Evolutionary conservation across 2,329 filamentous ascomycete genomes (phyloP), one percentile per base, ranked within the genome.

Genomic region (Penicillium sp.): DNA sequence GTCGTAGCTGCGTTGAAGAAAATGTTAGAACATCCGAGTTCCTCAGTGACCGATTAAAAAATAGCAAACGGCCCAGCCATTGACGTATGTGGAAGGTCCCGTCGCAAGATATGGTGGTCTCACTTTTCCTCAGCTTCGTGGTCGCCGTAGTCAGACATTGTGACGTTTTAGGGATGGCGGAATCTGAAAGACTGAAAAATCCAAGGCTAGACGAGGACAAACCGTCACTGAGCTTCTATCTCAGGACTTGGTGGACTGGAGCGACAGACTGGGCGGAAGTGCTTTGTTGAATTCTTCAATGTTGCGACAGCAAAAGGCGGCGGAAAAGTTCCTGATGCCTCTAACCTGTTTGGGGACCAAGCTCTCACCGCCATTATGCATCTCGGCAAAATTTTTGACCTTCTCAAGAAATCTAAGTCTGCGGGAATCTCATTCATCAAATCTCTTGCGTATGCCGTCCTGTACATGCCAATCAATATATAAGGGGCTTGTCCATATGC

Each of bases 91-190:
- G 17, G 52, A 44, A 11, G 17, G n/a, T 53, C n/a, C 48, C 8
- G 48, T 13, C 29, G 29, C 48, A 15, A 54, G 31, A 54, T 19
- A 31, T 45, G 45, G 21, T 48, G 49, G 56, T 61, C 84, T 81
- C 79, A 88, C 86, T 81, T 84, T 69, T 82, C 85, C 69, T 82
- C 85, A 67, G 81, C 83, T 72, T 87, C 86, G 69, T 90, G 86
- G 72, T 89, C 87, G 70, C 88, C 89, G 80, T 88, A 89, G 80
- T 91, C 90, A 78, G 90, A 92, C 90, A 92, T 92, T 53, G 63
- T 75, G 72, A 56, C 61, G 62, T 52, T 50, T 64, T 23, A 64
- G 62, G 55, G 52, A 61, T 55, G 60, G 19, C 11, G 31, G 60
- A 66, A 56, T 65, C 64, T 38, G 50, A 65, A 50, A 64, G 64